Percentiles rank a stretch among this genome's conserved stretches.
Conservation (phyloP, 164 flowering plant genomes). For the Kingdonia uniflora region DNA sequence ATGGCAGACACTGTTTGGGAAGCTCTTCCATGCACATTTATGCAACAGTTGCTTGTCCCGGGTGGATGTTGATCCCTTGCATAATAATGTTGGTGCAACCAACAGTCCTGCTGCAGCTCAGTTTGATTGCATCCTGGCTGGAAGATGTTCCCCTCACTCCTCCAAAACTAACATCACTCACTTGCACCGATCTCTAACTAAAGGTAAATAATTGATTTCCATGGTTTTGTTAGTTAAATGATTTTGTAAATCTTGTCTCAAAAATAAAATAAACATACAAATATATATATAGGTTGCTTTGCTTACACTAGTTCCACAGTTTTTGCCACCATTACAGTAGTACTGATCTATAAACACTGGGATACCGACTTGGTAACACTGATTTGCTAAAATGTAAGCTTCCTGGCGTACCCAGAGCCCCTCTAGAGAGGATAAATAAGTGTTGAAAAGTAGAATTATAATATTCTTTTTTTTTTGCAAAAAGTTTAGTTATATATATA, state of each 20-base stretch:
- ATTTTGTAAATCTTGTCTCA: background rate
- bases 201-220: too few species aligned
- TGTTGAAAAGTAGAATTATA: background rate
- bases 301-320: background rate
- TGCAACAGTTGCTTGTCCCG: background rate
- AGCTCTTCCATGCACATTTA: constrained; percentile 1
- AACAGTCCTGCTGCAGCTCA: background rate
- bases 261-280: background rate
- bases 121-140: background rate
- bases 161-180: background rate
- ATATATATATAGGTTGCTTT: background rate
- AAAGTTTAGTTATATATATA: too few species aligned
- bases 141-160: constrained; percentile 1
- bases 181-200: too few species aligned
- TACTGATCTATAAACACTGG: constrained; percentile 6
- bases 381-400: constrained; percentile 21
- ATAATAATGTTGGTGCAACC: constrained; percentile 1
- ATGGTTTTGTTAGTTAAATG: too few species aligned
- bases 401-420: constrained; percentile 28
- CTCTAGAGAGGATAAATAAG: constrained; percentile 12
- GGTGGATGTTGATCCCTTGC: background rate
- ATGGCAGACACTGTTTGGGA: background rate
- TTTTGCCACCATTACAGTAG: background rate
- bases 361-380: constrained; percentile 8
- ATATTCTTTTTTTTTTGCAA: too few species aligned